phyloP scores from a whole-genome alignment of 1,284 basidiomycete genomes.

The Puccinia hordei region DNA sequence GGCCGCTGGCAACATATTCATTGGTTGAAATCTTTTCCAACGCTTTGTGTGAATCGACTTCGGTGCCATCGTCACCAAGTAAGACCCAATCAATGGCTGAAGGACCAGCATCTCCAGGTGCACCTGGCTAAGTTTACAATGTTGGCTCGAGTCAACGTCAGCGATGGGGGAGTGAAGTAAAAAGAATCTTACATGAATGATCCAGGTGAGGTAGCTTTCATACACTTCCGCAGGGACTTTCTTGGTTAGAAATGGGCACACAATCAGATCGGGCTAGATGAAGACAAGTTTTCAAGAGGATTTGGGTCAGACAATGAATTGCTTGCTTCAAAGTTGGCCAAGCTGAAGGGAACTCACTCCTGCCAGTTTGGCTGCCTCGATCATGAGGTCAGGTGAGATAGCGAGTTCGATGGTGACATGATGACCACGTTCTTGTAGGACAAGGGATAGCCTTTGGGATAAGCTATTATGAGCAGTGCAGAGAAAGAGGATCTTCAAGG shows the following conservation, averaged over 20 bases:
- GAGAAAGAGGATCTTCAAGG: slow-evolving; percentile 59
- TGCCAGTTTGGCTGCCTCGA: slow-evolving; percentile 59
- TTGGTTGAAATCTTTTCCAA: slow-evolving; percentile 57
- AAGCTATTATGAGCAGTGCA: slow-evolving; percentile 62
- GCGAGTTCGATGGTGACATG: slow-evolving; percentile 61
- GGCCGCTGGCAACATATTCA: slow-evolving; percentile 31
- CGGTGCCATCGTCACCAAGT: slow-evolving; percentile 61
- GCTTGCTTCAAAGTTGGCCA: not conserved
- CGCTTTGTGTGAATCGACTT: slow-evolving; percentile 57
- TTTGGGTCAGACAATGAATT: not conserved
- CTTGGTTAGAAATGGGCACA: slow-evolving; percentile 63
- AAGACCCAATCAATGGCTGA: slow-evolving; percentile 63
- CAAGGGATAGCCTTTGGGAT: slow-evolving; percentile 60
- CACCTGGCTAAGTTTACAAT: slow-evolving; percentile 57
- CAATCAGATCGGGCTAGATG: slow-evolving; percentile 59
- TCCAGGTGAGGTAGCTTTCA: slow-evolving; percentile 60
- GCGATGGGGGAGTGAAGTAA: not conserved
- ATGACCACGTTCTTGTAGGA: slow-evolving; percentile 59
- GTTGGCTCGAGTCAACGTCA: not conserved
- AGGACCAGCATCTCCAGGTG: slow-evolving; percentile 63
- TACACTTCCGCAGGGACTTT: slow-evolving; percentile 61
- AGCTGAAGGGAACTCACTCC: slow-evolving; percentile 16
- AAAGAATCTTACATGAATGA: slow-evolving; percentile 58
- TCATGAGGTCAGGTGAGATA: slow-evolving; percentile 60
- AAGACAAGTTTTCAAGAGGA: not conserved